These are phyloP conservation scores for Viola odorata DNA, from an alignment of 345 rosid species.

Conservation along the genomic window DNA sequence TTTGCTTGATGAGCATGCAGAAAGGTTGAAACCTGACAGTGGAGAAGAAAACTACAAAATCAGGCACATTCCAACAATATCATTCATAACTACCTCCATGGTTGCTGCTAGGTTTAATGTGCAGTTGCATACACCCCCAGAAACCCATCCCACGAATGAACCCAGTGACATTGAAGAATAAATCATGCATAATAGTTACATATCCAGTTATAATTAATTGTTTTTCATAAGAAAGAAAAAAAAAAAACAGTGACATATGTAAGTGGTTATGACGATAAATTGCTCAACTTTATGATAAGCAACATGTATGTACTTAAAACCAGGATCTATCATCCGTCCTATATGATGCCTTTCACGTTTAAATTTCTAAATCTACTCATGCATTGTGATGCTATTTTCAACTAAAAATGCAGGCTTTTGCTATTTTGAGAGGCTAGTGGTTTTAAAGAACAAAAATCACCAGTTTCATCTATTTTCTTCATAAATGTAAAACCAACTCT, in stretches of 20 bases:
- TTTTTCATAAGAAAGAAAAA: no score
- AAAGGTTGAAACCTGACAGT: conserved; percentile 34
- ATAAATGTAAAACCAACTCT: not conserved
- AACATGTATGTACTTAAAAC: no score
- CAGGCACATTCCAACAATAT: conserved; percentile 26
- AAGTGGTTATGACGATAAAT: no score
- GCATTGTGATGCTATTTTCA: no score
- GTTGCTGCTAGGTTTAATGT: conserved; percentile 1
- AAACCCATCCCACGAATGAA: not conserved
- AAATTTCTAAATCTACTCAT: no score
- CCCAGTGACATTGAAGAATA: conserved; percentile 11
- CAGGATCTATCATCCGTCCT: no score
- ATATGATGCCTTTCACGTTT: no score
- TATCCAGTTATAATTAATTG: no score
- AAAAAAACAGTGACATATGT: no score
- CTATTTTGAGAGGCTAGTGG: not conserved
- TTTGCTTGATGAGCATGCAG: conserved; percentile 29
- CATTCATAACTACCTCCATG: conserved; percentile 22
- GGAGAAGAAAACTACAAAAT: conserved; percentile 39
- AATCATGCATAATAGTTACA: not conserved
- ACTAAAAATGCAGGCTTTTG: not conserved
- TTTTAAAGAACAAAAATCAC: not conserved
- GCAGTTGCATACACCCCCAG: conserved; percentile 2
- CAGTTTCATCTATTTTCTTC: not conserved
- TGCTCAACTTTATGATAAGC: no score